Evolutionary conservation across 2,329 filamentous ascomycete genomes (phyloP), one percentile per base, ranked within the genome.

Genomic region (Fusarium liriodendri): DNA sequence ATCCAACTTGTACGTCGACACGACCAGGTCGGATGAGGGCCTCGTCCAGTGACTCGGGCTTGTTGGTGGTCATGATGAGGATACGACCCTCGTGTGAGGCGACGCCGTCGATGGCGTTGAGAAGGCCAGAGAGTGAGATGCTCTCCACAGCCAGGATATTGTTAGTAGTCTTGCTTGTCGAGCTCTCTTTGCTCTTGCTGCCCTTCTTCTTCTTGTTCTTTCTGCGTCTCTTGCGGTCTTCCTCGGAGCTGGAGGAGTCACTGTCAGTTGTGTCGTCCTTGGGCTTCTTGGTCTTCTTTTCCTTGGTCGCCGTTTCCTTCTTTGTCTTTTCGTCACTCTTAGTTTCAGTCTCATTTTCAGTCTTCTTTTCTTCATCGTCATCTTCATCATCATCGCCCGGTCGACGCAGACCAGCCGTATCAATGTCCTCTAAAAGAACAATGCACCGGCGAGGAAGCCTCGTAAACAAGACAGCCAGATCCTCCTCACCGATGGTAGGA

Each of bases 101-200:
- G 1, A 95, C 93, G 64, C 94, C 93, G 77, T 97, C 94, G 69
- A 97, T 94, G 67, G 93, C 92, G 81, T 97, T 97, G 61, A 97
- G 87, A 1, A 97, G 87, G 1, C 94, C 94, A 0, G 93, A 94
- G 3, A 97, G 87, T 1, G 93, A 94, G 74, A 95, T 94, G n/a
- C 87, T 77, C 40, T 83, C 78, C 20, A 75, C 20, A 38, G 75
- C 8, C 38, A 79, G 27, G 60, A 74, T 68, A 16, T 68, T 77
- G 22, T 69, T 72, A 66, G 72, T 68, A 33, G 66, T 81, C 38
- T 82, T 76, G 62, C 69, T 69, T 57, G 55, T 58, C 42, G 58
- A 61, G 67, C 62, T 72, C 66, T 60, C 64, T 62, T 42, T 78
- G 74, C 42, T 62, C 64, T 47, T 77, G 68, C 35, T 68, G 67